Conservation (phyloP, 805 yeast species). For the Hemisphaericaspora nanyangensis region DNA sequence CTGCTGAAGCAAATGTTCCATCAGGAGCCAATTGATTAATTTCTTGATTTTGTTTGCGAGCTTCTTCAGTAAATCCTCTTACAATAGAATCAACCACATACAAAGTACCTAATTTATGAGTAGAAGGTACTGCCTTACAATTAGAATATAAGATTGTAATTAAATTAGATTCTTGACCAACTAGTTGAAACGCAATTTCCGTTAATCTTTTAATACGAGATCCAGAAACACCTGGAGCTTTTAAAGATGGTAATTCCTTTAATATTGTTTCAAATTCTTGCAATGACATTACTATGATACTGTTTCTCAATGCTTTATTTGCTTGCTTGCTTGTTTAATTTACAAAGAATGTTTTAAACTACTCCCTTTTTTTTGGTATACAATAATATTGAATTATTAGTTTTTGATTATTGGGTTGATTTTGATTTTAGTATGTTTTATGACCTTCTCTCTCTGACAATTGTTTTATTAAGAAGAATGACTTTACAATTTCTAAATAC, state of each 20-base stretch:
- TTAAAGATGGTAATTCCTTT: slow-evolving; percentile 52
- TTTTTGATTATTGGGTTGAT: too few relatives aligned
- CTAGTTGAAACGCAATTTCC: slow-evolving; percentile 69
- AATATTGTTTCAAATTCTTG: slow-evolving; percentile 45
- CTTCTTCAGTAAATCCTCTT: slow-evolving; percentile 76
- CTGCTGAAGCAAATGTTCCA: slow-evolving; percentile 75
- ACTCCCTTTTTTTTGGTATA: too few relatives aligned
- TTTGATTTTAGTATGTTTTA: too few relatives aligned
- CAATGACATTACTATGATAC: too few relatives aligned
- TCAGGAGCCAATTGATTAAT: slow-evolving; percentile 49
- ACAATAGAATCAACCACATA: slow-evolving; percentile 92
- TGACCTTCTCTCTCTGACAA: too few relatives aligned
- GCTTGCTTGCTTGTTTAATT: too few relatives aligned
- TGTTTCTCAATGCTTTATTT: too few relatives aligned
- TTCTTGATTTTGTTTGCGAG: slow-evolving; percentile 51
- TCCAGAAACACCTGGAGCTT: slow-evolving; percentile 93
- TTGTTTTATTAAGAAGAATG: too few relatives aligned
- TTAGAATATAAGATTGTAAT: slow-evolving; percentile 58
- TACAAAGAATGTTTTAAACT: too few relatives aligned
- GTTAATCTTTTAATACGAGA: slow-evolving; percentile 87
- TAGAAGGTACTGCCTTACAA: slow-evolving; percentile 66
- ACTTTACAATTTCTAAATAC: too few relatives aligned
- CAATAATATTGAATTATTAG: too few relatives aligned
- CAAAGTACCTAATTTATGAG: slow-evolving; percentile 86
- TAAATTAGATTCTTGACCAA: slow-evolving; percentile 51